A percentile compares a stretch with the other conserved stretches of the same genome.
These are phyloP conservation scores for Colletotrichum liaoningense DNA, from an alignment of 2,329 filamentous ascomycete species.

Conservation along the genomic window DNA sequence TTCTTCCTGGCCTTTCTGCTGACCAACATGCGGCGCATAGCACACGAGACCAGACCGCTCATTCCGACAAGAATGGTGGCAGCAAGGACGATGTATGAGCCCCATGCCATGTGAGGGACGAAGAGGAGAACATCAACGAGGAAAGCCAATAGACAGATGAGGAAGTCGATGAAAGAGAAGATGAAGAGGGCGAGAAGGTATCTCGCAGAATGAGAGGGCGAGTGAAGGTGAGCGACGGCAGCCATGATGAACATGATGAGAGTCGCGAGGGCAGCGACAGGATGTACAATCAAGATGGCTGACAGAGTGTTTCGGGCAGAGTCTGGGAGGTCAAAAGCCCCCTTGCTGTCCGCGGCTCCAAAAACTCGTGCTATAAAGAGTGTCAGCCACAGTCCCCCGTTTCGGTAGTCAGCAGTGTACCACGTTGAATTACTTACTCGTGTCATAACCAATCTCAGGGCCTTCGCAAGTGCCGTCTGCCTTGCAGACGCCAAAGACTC, in stretches of 20 bases:
- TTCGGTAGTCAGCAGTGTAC: background rate
- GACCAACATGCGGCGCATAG: conserved; percentile 92
- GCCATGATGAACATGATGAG: conserved; percentile 87
- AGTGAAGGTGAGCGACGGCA: conserved; percentile 84
- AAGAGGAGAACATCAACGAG: conserved; percentile 94
- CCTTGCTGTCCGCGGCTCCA: conserved; percentile 40
- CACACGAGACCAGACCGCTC: conserved; percentile 88
- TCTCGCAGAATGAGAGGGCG: conserved; percentile 87
- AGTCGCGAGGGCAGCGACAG: conserved; percentile 87
- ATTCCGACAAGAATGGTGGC: conserved; percentile 87
- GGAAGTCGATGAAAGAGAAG: conserved; percentile 84
- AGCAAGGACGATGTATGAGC: conserved; percentile 90
- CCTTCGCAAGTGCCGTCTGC: conserved; percentile 71
- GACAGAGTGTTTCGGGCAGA: conserved; percentile 75
- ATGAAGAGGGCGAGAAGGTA: conserved; percentile 90
- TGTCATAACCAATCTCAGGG: conserved; percentile 87
- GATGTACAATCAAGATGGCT: conserved; percentile 90
- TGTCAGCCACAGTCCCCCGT: conserved; percentile 5
- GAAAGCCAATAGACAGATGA: conserved; percentile 88
- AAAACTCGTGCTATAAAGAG: conserved; percentile 3
- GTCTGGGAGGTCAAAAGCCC: conserved; percentile 67
- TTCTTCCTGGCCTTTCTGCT: conserved; percentile 93
- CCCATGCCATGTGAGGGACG: conserved; percentile 93
- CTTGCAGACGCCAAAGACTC: conserved; percentile 91
- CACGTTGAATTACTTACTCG: conserved; percentile 66